A percentile compares a stretch with the other conserved stretches of the same genome.
Conservation (phyloP, 1,139 yeast species). For the Schizosaccharomyces versatilis region DNA sequence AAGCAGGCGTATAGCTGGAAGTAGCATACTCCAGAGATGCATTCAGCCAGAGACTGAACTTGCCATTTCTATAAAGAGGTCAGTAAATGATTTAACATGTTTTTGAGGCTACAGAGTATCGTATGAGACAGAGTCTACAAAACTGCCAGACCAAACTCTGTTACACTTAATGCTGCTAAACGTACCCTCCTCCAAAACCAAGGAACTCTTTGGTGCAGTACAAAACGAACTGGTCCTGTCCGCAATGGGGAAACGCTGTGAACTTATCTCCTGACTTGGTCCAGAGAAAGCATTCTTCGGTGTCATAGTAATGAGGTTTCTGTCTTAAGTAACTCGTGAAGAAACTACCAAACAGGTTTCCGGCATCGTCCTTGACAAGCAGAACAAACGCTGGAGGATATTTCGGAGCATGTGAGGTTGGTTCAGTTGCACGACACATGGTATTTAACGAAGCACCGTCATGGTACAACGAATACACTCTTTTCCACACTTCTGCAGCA, state of each 20-base stretch:
- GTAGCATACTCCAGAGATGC: conserved; percentile 54
- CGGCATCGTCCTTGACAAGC: conserved; percentile 23
- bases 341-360: conserved; percentile 62
- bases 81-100: too few species aligned
- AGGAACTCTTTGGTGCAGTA: conserved; percentile 61
- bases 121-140: too few species aligned
- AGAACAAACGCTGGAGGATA: conserved; percentile 17
- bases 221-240: conserved; percentile 63
- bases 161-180: too few species aligned
- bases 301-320: conserved; percentile 64
- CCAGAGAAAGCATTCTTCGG: conserved; percentile 47
- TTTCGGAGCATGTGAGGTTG: conserved; percentile 17
- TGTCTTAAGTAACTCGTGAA: conserved; percentile 49
- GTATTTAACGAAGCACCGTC: conserved; percentile 78
- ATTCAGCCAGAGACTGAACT: conserved; percentile 80
- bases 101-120: too few species aligned
- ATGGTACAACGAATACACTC: conserved; percentile 66
- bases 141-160: too few species aligned
- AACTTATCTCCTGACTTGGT: conserved; percentile 23
- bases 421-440: conserved; percentile 27
- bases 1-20: conserved; percentile 56
- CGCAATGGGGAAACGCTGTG: conserved; percentile 74
- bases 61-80: conserved; percentile 29
- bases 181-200: conserved; percentile 63
- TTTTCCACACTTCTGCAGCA: conserved; percentile 30